A percentile compares a stretch with the other conserved stretches of the same genome.
Evolutionary conservation across 352 stramenopile species (phyloP).

Genomic region (Globisporangium splendens): DNA sequence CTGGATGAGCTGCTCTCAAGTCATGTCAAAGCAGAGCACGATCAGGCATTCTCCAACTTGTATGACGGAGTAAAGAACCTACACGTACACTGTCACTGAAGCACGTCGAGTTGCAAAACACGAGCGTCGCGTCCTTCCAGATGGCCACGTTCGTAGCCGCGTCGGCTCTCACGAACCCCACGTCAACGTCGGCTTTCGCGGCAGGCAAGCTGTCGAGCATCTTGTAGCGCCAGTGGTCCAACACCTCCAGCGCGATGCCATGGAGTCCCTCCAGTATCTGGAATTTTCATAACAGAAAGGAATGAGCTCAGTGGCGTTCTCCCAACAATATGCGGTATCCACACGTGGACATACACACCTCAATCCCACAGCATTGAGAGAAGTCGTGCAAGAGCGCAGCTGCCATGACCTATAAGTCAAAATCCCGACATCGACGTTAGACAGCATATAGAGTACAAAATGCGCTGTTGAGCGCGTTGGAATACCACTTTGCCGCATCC

Average conservation of each 20-base stretch:
- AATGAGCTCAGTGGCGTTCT: neutral
- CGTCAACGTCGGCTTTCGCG: conserved; percentile 49
- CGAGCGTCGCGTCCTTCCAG: conserved; percentile 52
- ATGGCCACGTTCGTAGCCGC: conserved; percentile 35
- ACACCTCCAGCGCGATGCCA: conserved; percentile 48
- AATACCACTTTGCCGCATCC: conserved; percentile 67
- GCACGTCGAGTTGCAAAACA: conserved; percentile 70
- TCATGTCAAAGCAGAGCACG: neutral
- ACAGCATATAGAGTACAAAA: neutral
- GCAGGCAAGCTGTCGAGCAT: conserved; percentile 45
- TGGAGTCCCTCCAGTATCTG: conserved; percentile 58
- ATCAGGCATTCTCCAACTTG: neutral
- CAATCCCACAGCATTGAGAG: conserved; percentile 58
- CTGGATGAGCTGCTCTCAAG: conserved; percentile 22
- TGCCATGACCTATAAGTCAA: conserved; percentile 39
- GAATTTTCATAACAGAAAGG: no score
- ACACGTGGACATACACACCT: conserved; percentile 20
- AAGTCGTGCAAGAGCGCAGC: conserved; percentile 63
- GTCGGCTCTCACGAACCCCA: conserved; percentile 52
- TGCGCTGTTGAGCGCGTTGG: no score
- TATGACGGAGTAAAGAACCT: neutral
- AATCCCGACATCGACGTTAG: neutral
- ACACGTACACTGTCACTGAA: conserved; percentile 59
- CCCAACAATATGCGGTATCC: neutral
- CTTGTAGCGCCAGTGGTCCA: conserved; percentile 70